Percentiles rank a stretch among this genome's conserved stretches.
phyloP scores from a whole-genome alignment of 2,329 filamentous ascomycete genomes.

The Nemania bipapillata region DNA sequence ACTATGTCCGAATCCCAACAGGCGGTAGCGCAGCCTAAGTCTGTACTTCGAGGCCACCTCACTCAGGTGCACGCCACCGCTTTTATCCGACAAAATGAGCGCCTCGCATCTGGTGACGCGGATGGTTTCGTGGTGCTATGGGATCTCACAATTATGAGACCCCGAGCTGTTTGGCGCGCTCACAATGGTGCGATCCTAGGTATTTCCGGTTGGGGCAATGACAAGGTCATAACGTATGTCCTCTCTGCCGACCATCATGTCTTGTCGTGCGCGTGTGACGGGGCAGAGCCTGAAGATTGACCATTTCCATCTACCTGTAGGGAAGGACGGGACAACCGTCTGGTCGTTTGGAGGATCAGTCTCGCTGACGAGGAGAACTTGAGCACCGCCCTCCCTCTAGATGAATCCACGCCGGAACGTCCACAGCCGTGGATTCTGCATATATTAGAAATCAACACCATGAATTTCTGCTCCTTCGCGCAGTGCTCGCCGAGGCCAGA shows the following conservation, averaged over 20 bases:
- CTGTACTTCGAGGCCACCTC: slow-evolving; percentile 85
- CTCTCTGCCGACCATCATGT: slow-evolving; percentile 19
- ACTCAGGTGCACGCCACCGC: slow-evolving; percentile 80
- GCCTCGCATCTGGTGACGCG: slow-evolving; percentile 86
- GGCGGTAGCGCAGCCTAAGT: slow-evolving; percentile 59
- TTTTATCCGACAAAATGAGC: slow-evolving; percentile 78
- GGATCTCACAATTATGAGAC: slow-evolving; percentile 83
- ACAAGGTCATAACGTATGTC: slow-evolving; percentile 83
- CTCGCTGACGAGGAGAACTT: slow-evolving; percentile 70
- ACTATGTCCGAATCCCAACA: slow-evolving; percentile 46
- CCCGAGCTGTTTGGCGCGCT: slow-evolving; percentile 85
- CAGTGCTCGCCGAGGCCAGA: slow-evolving; percentile 60
- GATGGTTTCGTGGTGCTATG: slow-evolving; percentile 90
- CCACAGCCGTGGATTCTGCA: slow-evolving; percentile 86
- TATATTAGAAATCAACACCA: slow-evolving; percentile 84
- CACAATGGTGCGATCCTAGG: slow-evolving; percentile 82
- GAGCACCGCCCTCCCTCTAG: slow-evolving; percentile 76
- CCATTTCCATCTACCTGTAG: slow-evolving; percentile 60
- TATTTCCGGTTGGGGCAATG: slow-evolving; percentile 74
- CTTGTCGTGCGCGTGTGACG: no score
- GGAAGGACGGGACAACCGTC: slow-evolving; percentile 87
- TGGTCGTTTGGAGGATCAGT: slow-evolving; percentile 83
- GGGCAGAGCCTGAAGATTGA: slow-evolving; percentile 17
- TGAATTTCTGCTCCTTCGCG: slow-evolving; percentile 93
- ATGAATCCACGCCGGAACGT: slow-evolving; percentile 61